A percentile compares a stretch with the other conserved stretches of the same genome.
phyloP scores from a whole-genome alignment of 2,329 filamentous ascomycete species.

The Ustilaginoidea virens region DNA sequence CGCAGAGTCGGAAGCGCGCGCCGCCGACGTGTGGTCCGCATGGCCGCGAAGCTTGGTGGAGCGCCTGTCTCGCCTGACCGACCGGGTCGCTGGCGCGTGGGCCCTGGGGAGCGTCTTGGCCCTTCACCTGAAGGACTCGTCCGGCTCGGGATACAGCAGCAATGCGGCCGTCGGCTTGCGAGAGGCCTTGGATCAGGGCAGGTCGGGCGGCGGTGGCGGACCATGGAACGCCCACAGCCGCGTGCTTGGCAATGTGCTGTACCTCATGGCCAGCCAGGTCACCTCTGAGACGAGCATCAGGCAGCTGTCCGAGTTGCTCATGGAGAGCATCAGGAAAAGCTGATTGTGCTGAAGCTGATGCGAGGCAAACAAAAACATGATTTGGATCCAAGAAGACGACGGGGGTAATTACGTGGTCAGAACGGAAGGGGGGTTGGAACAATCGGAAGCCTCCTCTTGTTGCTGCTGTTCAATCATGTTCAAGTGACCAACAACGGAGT shows the following conservation, averaged over 20 bases:
- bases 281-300: constrained; percentile 16
- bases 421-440: too few species aligned
- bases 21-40: constrained; percentile 43
- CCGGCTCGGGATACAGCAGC: constrained; percentile 30
- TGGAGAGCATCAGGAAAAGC: constrained; percentile 2
- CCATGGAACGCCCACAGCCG: constrained; percentile 36
- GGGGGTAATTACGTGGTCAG: too few species aligned
- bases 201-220: constrained; percentile 9
- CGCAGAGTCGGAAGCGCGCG: neutral
- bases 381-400: too few species aligned
- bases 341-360: neutral
- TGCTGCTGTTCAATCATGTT: neutral
- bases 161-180: constrained; percentile 29
- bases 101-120: constrained; percentile 62
- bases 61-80: constrained; percentile 36
- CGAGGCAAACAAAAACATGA: too few species aligned
- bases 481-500: neutral
- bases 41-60: constrained; percentile 50
- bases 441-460: too few species aligned
- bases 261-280: constrained; percentile 40
- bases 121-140: constrained; percentile 33
- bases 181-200: constrained; percentile 14
- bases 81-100: constrained; percentile 48
- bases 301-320: constrained; percentile 10
- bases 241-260: constrained; percentile 42